Conservation (phyloP, 1,139 yeast species). For the Hyphopichia fennica region DNA sequence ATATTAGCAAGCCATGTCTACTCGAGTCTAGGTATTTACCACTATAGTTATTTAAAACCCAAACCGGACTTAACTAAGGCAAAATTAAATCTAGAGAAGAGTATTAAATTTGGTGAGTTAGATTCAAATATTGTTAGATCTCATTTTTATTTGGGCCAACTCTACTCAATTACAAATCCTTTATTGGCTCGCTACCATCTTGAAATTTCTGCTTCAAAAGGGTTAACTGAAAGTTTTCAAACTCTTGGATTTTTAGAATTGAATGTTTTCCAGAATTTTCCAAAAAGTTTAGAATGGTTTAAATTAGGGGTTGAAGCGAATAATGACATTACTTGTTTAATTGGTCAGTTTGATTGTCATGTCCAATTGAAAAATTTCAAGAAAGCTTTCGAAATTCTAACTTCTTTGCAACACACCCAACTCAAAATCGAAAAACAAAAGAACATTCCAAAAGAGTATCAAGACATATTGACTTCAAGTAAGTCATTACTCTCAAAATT, state of each 20-base stretch:
- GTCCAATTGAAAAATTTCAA: slow-evolving; percentile 25
- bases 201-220: slow-evolving; percentile 74
- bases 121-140: slow-evolving; percentile 60
- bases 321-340: slow-evolving; percentile 59
- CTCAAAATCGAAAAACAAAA: slow-evolving; percentile 20
- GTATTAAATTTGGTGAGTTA: slow-evolving; percentile 58
- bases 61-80: slow-evolving; percentile 53
- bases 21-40: slow-evolving; percentile 65
- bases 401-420: slow-evolving; percentile 5
- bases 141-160: slow-evolving; percentile 76
- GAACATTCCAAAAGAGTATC: slow-evolving; percentile 23
- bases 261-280: slow-evolving; percentile 55
- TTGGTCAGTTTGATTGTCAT: slow-evolving; percentile 72
- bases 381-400: slow-evolving; percentile 26
- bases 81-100: slow-evolving; percentile 56
- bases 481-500: slow-evolving; percentile 28
- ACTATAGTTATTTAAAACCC: slow-evolving; percentile 42
- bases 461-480: slow-evolving; percentile 24
- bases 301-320: slow-evolving; percentile 68
- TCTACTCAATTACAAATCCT: slow-evolving; percentile 59
- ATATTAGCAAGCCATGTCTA: slow-evolving; percentile 72
- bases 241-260: slow-evolving; percentile 78
- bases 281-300: slow-evolving; percentile 79
- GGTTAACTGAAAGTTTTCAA: slow-evolving; percentile 73
- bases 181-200: slow-evolving; percentile 63